A percentile compares a stretch with the other conserved stretches of the same genome.
These are phyloP conservation scores for Phytophthora kernoviae DNA, from an alignment of 352 stramenopile species.

Conservation along the genomic window DNA sequence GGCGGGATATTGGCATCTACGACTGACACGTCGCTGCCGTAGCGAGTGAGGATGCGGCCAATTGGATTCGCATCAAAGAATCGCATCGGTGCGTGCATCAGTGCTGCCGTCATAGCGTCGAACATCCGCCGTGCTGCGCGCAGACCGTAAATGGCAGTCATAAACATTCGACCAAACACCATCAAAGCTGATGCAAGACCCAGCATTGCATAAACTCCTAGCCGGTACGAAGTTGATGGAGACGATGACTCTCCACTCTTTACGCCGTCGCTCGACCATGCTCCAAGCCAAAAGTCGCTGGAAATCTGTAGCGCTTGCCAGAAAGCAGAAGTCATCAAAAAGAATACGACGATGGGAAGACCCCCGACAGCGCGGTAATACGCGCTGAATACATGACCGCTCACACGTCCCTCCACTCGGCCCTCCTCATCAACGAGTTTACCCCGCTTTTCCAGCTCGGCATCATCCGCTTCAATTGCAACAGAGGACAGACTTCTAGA, in stretches of 20 bases:
- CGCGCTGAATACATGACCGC: slow-evolving; percentile 39
- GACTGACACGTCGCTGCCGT: slow-evolving; percentile 90
- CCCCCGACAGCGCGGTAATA: slow-evolving; percentile 53
- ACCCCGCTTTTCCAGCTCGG: slow-evolving; percentile 19
- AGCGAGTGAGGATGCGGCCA: slow-evolving; percentile 91
- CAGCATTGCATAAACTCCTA: slow-evolving; percentile 49
- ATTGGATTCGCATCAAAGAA: slow-evolving; percentile 95
- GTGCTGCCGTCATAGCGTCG: slow-evolving; percentile 83
- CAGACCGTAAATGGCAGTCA: slow-evolving; percentile 50
- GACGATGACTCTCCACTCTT: slow-evolving; percentile 3
- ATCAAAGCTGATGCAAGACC: slow-evolving; percentile 45
- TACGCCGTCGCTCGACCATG: slow-evolving; percentile 79
- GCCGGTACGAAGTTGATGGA: slow-evolving; percentile 28
- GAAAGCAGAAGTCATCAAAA: slow-evolving; percentile 60
- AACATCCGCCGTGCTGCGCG: slow-evolving; percentile 72
- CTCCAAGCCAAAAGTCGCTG: slow-evolving; percentile 90
- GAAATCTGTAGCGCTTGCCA: slow-evolving; percentile 82
- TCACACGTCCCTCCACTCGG: slow-evolving; percentile 33
- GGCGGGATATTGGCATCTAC: slow-evolving; percentile 84
- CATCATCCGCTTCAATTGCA: neutral
- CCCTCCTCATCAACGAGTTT: slow-evolving; percentile 40
- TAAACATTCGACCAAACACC: slow-evolving; percentile 47
- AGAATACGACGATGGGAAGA: slow-evolving; percentile 32
- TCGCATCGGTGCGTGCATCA: slow-evolving; percentile 87
- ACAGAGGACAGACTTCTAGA: slow-evolving; percentile 2